These are phyloP conservation scores for Thermomucor indicae-seudaticae DNA, from an alignment of 371 early-diverging fungal genomes.

Conservation along the genomic window DNA sequence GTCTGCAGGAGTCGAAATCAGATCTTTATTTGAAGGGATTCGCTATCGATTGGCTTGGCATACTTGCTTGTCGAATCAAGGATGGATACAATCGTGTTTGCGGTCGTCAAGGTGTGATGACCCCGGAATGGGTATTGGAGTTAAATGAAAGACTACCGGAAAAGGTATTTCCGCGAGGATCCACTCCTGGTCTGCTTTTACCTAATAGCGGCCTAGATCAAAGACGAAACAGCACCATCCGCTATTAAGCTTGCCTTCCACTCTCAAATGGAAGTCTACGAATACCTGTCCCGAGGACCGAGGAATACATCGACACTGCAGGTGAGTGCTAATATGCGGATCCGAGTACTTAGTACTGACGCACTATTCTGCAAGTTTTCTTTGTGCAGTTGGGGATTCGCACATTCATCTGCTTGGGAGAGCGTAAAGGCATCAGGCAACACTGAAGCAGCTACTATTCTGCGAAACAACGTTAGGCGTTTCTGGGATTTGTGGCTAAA, in stretches of 20 bases:
- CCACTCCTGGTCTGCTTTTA: background rate
- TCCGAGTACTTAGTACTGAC: no score
- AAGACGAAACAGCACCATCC: constrained; percentile 9
- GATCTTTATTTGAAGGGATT: constrained; percentile 60
- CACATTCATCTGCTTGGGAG: no score
- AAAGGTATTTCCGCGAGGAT: constrained; percentile 4
- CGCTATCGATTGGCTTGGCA: constrained; percentile 77
- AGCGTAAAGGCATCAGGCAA: no score
- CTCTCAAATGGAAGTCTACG: constrained; percentile 22
- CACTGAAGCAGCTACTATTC: no score
- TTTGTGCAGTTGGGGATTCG: no score
- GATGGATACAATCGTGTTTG: constrained; percentile 17
- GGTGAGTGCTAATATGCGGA: constrained; percentile 1
- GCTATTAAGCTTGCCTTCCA: constrained; percentile 19
- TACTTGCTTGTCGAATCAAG: constrained; percentile 55
- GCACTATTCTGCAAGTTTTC: no score
- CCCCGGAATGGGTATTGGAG: constrained; percentile 35
- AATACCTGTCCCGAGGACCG: constrained; percentile 4
- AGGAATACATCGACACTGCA: background rate
- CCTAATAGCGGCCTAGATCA: constrained; percentile 1
- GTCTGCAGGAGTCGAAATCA: constrained; percentile 54
- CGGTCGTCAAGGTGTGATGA: constrained; percentile 6
- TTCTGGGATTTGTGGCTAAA: no score
- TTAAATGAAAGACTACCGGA: constrained; percentile 22
- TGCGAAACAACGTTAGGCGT: no score